phyloP scores from a whole-genome alignment of 345 rosid genomes.

The Eucalyptus caleyi region DNA sequence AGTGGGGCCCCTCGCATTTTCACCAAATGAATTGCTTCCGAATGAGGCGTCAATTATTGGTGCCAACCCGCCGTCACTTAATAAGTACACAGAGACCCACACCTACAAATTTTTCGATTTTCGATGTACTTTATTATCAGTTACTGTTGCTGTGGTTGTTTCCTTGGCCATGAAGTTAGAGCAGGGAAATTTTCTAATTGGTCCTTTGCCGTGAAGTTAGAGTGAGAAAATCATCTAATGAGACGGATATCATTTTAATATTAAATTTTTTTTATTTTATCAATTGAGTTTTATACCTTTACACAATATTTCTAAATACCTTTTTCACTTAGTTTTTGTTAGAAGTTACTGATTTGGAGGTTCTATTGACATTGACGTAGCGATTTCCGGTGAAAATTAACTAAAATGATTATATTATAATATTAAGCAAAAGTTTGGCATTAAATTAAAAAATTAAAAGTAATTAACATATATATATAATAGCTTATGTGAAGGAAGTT shows the following conservation, averaged over 20 bases:
- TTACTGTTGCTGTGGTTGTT: not conserved
- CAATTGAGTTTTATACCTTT: not conserved
- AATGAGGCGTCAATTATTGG: not conserved
- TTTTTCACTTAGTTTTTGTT: not conserved
- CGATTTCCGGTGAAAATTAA: rapidly evolving
- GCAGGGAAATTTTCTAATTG: not conserved
- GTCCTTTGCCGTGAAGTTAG: not conserved
- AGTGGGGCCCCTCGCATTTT: not conserved
- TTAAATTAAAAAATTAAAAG: not conserved
- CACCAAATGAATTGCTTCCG: not conserved
- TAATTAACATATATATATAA: not conserved
- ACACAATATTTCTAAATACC: rapidly evolving
- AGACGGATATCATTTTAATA: rapidly evolving
- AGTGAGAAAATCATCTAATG: not conserved
- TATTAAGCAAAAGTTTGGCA: rapidly evolving
- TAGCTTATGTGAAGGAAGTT: not conserved
- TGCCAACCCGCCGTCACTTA: not conserved
- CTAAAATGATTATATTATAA: rapidly evolving
- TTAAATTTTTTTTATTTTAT: not conserved
- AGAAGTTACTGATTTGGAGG: not conserved
- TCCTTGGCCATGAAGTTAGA: not conserved
- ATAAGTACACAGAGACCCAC: not conserved
- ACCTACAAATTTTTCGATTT: not conserved
- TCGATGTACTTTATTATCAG: not conserved
- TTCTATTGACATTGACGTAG: rapidly evolving